Evolutionary conservation across 306 rosid species (phyloP).

Genomic region (Purshia tridentata): DNA sequence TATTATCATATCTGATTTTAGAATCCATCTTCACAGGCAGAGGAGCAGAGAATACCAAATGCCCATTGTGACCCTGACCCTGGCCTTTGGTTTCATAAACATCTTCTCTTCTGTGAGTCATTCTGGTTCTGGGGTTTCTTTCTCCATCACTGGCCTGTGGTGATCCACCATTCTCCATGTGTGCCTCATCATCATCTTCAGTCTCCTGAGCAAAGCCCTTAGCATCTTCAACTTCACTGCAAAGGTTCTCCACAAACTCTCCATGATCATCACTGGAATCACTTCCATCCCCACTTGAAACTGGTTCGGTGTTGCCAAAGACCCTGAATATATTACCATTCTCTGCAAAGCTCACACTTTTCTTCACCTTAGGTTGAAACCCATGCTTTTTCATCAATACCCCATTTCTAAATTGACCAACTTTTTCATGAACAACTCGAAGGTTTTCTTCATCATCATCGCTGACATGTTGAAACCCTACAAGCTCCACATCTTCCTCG

Average conservation of each 20-base stretch:
- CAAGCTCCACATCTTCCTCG: constrained; percentile 44
- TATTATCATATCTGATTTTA: constrained; percentile 43
- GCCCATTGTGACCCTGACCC: constrained; percentile 30
- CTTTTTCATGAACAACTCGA: constrained; percentile 30
- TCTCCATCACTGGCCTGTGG: constrained; percentile 50
- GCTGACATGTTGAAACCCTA: constrained; percentile 41
- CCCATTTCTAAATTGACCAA: constrained; percentile 32
- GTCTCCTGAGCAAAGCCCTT: constrained; percentile 43
- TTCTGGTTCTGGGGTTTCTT: constrained; percentile 35
- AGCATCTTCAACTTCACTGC: constrained; percentile 48
- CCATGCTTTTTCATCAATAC: constrained; percentile 33
- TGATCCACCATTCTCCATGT: constrained; percentile 34
- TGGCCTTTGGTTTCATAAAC: constrained; percentile 30
- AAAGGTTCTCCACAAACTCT: constrained; percentile 41
- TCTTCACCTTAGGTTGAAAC: constrained; percentile 63
- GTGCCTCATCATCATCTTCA: constrained; percentile 52
- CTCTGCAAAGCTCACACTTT: constrained; percentile 76
- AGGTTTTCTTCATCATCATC: constrained; percentile 39
- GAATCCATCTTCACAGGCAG: constrained; percentile 82
- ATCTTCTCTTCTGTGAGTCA: constrained; percentile 25
- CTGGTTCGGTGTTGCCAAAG: constrained; percentile 35
- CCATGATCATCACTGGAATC: constrained; percentile 63
- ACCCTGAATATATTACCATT: constrained; percentile 47
- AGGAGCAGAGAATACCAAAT: constrained; percentile 64
- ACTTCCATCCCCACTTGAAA: constrained; percentile 47